Evolutionary conservation across 352 stramenopile genomes (phyloP).

Genomic region (Globisporangium nagaii): DNA sequence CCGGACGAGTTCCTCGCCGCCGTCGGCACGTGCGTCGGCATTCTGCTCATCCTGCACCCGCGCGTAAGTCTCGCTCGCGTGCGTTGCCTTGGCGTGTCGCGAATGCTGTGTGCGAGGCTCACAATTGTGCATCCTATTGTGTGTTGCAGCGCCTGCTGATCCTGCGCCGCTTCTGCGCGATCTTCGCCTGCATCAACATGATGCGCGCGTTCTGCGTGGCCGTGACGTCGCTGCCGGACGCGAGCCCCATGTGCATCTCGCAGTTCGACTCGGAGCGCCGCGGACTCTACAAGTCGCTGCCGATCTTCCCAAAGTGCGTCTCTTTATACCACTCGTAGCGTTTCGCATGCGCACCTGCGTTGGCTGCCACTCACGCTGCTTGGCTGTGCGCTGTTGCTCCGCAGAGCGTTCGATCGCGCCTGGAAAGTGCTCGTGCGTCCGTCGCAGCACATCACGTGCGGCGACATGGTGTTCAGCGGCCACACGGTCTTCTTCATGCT

Average conservation of each 20-base stretch:
- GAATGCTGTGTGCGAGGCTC: neutral
- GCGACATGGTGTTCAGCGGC: conserved; percentile 88
- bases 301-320: conserved; percentile 83
- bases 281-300: conserved; percentile 75
- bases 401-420: conserved; percentile 68
- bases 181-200: conserved; percentile 85
- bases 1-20: conserved; percentile 80
- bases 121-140: neutral
- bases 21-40: conserved; percentile 57
- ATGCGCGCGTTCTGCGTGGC: conserved; percentile 82
- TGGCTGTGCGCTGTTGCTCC: neutral
- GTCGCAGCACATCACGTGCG: conserved; percentile 85
- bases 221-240: conserved; percentile 79
- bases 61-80: too few relatives aligned
- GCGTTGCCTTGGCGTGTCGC: neutral
- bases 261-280: conserved; percentile 55
- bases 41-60: conserved; percentile 72
- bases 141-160: conserved; percentile 70
- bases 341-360: neutral
- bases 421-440: conserved; percentile 81
- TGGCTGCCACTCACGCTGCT: neutral
- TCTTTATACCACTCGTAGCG: too few relatives aligned
- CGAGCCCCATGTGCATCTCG: conserved; percentile 82
- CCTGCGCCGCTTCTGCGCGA: conserved; percentile 78
- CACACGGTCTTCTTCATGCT: conserved; percentile 85